Base-by-base conservation (phyloP, 352 stramenopile species). In the Plasmopara halstedii region DNA sequence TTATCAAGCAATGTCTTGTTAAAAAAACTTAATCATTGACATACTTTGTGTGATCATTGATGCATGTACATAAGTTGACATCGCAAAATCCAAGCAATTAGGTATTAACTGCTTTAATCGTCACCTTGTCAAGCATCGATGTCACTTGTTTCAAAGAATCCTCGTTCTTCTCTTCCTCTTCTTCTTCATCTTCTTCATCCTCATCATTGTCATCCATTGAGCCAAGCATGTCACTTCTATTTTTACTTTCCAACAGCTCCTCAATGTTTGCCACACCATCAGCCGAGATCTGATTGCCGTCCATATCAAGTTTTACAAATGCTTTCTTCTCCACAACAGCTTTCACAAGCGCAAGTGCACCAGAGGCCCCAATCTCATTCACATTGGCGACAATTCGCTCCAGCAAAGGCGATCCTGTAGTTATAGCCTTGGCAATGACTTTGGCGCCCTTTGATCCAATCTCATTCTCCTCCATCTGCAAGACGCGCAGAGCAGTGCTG, bases 391-490 rank as follows among this genome's bases (percentile, higher is more conserved):
- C 73, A 31, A 97, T 50, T 69, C 78, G 88, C 53, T 93, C 67
- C 33, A 97, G 63, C 27, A 21, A 31, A 37, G 58, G 68, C 8
- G 58, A 53, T 46, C 59, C 58, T n/a, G 43, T 61, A 55, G 67
- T 73, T 53, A 97, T 61, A 4, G 71, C 74, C 32, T 70, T 70
- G 0, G 83, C 85, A 44, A 97, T 73, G 11, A 46, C 36, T 50
- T 75, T 74, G 4, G 84, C 75, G 4, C 90, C 93, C n/a, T 67
- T 77, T 11, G 81, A 94, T 34, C 70, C 81, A 15, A 98, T 79
- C 63, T 97, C 85, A 66, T 98, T 98, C 55, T 97, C 92, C 50
- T 97, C 88, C 21, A 97, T 46, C 41, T 89, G 73, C 26, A 98
- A 60, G 42, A 84, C 66, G 52, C 78, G 82, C 37, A 98, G 62